Evolutionary conservation across 768 basidiomycete genomes (phyloP).

Genomic region (Pulveroboletus sp.): DNA sequence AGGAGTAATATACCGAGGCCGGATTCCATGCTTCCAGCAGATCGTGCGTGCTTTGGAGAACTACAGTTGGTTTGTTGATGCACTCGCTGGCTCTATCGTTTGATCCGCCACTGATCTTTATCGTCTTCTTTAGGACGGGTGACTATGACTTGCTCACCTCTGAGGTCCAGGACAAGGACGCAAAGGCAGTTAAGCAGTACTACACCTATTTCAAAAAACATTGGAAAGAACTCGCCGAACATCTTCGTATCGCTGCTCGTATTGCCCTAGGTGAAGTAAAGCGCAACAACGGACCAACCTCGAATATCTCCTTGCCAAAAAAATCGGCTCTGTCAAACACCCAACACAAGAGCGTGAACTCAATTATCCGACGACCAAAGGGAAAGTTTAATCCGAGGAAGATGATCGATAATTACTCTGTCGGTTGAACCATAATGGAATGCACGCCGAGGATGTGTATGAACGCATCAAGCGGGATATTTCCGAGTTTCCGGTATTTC

Average conservation of each 20-base stretch:
- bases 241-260: conserved; percentile 74
- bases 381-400: conserved; percentile 94
- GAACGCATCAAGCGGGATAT: conserved; percentile 96
- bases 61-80: conserved; percentile 66
- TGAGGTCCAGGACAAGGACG: conserved; percentile 80
- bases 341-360: conserved; percentile 98
- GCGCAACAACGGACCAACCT: conserved; percentile 78
- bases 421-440: conserved; percentile 83
- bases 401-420: conserved; percentile 95
- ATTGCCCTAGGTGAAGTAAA: conserved; percentile 87
- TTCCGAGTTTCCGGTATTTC: conserved; percentile 92
- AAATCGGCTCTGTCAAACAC: conserved; percentile 76
- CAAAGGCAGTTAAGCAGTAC: conserved; percentile 74
- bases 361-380: conserved; percentile 92
- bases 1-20: conserved; percentile 68
- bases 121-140: conserved; percentile 45
- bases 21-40: conserved; percentile 89
- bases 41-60: conserved; percentile 75
- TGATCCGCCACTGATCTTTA: neutral
- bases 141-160: conserved; percentile 64
- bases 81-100: neutral
- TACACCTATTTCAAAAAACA: conserved; percentile 83
- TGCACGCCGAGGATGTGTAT: conserved; percentile 84
- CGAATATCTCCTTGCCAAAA: conserved; percentile 71
- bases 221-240: conserved; percentile 71